phyloP scores from a whole-genome alignment of 2,329 filamentous ascomycete species.

The Cryphonectria japonica region DNA sequence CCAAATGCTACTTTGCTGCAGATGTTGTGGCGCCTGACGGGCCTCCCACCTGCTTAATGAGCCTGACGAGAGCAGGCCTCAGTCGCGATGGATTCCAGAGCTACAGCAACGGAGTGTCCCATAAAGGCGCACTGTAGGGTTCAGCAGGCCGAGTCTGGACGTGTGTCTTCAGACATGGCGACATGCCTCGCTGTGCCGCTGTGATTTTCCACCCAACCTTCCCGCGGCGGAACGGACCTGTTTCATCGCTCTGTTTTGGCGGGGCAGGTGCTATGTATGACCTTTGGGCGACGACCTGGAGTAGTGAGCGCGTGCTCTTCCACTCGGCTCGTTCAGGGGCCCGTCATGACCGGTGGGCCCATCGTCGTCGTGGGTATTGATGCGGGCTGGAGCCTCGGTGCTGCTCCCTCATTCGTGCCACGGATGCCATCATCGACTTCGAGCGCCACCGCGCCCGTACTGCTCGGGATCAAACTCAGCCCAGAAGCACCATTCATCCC shows the following conservation, averaged over 20 bases:
- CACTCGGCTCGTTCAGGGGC: conserved; percentile 3
- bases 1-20: neutral
- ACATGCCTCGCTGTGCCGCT: neutral
- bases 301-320: neutral
- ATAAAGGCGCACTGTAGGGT: too few species aligned
- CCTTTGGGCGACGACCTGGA: neutral
- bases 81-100: neutral
- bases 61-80: neutral
- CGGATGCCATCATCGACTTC: conserved; percentile 49
- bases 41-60: neutral
- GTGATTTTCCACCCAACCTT: neutral
- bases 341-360: conserved; percentile 27
- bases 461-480: neutral
- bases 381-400: conserved; percentile 47
- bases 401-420: conserved; percentile 38
- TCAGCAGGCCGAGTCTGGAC: neutral
- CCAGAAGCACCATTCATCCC: conserved; percentile 3
- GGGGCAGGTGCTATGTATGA: neutral
- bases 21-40: neutral
- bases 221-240: neutral
- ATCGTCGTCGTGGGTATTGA: conserved; percentile 42
- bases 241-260: neutral
- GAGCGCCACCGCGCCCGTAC: conserved; percentile 27
- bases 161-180: neutral
- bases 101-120: neutral